Percentiles rank a stretch among this genome's conserved stretches.
These are phyloP conservation scores for Arxiozyma slooffiae DNA, from an alignment of 1,139 yeast genomes.

Conservation along the genomic window DNA sequence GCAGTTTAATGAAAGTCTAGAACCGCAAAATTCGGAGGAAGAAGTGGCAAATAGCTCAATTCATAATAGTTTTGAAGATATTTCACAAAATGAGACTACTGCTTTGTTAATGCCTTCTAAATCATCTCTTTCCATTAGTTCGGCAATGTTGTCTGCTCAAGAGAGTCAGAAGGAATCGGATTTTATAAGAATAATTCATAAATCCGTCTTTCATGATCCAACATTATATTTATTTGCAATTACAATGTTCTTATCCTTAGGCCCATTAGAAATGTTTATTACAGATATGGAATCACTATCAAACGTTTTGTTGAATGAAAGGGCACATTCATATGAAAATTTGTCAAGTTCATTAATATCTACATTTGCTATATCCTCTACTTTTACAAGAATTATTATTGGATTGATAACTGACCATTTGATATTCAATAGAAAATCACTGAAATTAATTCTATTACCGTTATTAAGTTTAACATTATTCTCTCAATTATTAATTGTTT, in stretches of 20 bases:
- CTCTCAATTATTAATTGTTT: conserved; percentile 31
- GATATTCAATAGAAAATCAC: conserved; percentile 29
- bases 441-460: conserved; percentile 39
- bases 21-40: conserved; percentile 13
- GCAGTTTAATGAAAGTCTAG: conserved; percentile 32
- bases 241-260: conserved; percentile 60
- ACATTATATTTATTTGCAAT: conserved; percentile 56
- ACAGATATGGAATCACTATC: conserved; percentile 71
- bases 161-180: conserved; percentile 20
- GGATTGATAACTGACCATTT: conserved; percentile 61
- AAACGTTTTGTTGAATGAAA: conserved; percentile 19
- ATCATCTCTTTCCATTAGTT: conserved; percentile 28
- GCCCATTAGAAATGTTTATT: conserved; percentile 81
- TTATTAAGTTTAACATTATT: conserved; percentile 37
- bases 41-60: neutral
- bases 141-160: conserved; percentile 1
- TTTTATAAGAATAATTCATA: neutral
- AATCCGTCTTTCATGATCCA: conserved; percentile 47
- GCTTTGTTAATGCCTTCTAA: conserved; percentile 13
- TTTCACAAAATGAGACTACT: conserved; percentile 10
- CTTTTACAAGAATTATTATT: conserved; percentile 52
- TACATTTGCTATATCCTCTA: conserved; percentile 45
- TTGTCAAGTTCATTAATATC: conserved; percentile 43
- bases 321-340: neutral
- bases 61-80: neutral